Percentiles rank a stretch among this genome's conserved stretches.
phyloP scores from a whole-genome alignment of 306 rosid species.

The Acacia confusa region DNA sequence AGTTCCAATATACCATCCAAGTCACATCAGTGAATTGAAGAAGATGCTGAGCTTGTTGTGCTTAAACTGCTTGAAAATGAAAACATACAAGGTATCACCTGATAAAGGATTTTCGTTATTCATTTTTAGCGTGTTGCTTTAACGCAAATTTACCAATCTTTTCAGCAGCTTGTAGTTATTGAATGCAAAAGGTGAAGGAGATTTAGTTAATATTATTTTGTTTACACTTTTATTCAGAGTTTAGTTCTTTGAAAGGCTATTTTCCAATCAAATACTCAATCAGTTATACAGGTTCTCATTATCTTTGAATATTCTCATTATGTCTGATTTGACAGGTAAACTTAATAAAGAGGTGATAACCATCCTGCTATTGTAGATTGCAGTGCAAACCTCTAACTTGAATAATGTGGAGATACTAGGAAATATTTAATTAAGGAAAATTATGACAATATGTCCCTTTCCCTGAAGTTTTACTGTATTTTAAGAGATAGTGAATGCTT shows the following conservation, averaged over 20 bases:
- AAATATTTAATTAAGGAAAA: conserved; percentile 6
- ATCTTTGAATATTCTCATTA: background rate
- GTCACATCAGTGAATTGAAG: conserved; percentile 73
- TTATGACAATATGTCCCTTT: background rate
- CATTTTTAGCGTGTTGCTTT: background rate
- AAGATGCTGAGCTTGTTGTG: conserved; percentile 69
- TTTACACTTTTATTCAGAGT: background rate
- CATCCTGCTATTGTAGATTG: background rate
- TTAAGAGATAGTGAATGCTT: background rate
- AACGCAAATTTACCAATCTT: background rate
- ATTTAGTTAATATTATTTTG: background rate
- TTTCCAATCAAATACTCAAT: background rate
- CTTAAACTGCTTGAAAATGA: conserved; percentile 70
- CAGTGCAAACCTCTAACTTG: background rate
- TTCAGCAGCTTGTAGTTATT: conserved; percentile 10
- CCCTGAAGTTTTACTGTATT: background rate
- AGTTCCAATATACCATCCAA: conserved; percentile 85
- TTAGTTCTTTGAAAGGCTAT: conserved; percentile 1
- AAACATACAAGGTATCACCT: conserved; percentile 68
- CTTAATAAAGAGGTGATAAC: background rate
- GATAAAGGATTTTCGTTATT: conserved; percentile 5
- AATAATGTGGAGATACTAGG: conserved; percentile 13
- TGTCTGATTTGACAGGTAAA: background rate
- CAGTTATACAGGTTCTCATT: background rate
- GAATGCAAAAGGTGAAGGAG: background rate